phyloP scores from a whole-genome alignment of 1,139 yeast species.

The Lodderomyces elongisporus region DNA sequence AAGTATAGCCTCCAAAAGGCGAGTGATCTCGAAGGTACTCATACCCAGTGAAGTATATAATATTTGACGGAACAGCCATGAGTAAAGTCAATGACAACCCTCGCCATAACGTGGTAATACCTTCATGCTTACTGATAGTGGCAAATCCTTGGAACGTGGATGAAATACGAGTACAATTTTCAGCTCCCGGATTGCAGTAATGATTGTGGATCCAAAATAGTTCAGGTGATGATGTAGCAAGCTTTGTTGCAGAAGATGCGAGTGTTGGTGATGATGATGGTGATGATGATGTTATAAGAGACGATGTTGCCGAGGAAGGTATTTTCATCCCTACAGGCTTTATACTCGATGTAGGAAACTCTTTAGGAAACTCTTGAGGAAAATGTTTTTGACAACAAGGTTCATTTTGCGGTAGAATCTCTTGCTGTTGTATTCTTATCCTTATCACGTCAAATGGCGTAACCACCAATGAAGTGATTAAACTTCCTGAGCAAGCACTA shows the following conservation, averaged over 20 bases:
- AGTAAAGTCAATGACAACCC: constrained; percentile 78
- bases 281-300: not conserved
- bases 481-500: constrained; percentile 87
- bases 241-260: not conserved
- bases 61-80: constrained; percentile 92
- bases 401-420: constrained; percentile 40
- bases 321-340: not conserved
- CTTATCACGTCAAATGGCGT: constrained; percentile 95
- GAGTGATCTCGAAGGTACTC: constrained; percentile 77
- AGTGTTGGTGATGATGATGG: too few relatives aligned
- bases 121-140: constrained; percentile 67
- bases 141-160: constrained; percentile 72
- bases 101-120: constrained; percentile 75
- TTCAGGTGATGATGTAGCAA: constrained; percentile 15
- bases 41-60: constrained; percentile 91
- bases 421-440: constrained; percentile 87
- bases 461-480: constrained; percentile 78
- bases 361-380: constrained; percentile 7
- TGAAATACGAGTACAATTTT: constrained; percentile 32
- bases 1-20: constrained; percentile 44
- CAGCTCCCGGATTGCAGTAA: constrained; percentile 28
- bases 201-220: constrained; percentile 41
- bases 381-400: constrained; percentile 26
- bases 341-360: not conserved
- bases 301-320: not conserved